Evolutionary conservation across 768 basidiomycete genomes (phyloP).

Genomic region (Suillus clintonianus): DNA sequence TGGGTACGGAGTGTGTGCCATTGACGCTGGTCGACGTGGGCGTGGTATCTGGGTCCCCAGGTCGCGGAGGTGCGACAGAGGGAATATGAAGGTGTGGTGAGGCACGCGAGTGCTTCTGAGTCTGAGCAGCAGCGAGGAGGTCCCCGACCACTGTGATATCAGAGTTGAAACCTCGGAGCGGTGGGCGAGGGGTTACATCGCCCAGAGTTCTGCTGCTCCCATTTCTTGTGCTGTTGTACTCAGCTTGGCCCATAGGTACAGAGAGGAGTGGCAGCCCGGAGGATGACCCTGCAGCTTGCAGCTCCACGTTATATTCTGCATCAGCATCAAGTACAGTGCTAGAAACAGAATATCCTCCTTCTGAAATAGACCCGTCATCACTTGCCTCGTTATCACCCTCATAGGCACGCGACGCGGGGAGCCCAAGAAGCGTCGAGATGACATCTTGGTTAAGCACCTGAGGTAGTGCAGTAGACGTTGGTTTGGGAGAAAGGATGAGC

Average conservation of each 20-base stretch:
- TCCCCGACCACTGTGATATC: slow-evolving; percentile 32
- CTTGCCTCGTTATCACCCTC: slow-evolving; percentile 61
- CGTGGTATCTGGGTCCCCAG: slow-evolving; percentile 4
- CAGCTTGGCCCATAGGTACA: slow-evolving; percentile 17
- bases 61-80: slow-evolving; percentile 9
- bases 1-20: slow-evolving; percentile 14
- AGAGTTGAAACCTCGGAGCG: slow-evolving; percentile 37
- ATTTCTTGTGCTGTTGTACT: slow-evolving; percentile 20
- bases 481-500: slow-evolving; percentile 57
- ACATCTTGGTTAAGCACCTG: slow-evolving; percentile 75
- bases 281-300: slow-evolving; percentile 30
- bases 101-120: slow-evolving; percentile 3
- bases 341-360: slow-evolving; percentile 42
- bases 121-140: slow-evolving; percentile 24
- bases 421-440: slow-evolving; percentile 62
- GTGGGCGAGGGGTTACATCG: slow-evolving; percentile 68
- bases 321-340: slow-evolving; percentile 39
- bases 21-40: slow-evolving; percentile 14
- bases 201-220: slow-evolving; percentile 24
- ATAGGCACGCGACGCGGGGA: slow-evolving; percentile 43
- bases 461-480: slow-evolving; percentile 52
- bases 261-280: slow-evolving; percentile 36
- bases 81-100: slow-evolving; percentile 7
- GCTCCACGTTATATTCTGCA: slow-evolving; percentile 27
- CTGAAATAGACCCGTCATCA: slow-evolving; percentile 36